A percentile compares a stretch with the other conserved stretches of the same genome.
Evolutionary conservation across 106 monocot genomes (phyloP).

Genomic region (Dioscorea dumetorum): DNA sequence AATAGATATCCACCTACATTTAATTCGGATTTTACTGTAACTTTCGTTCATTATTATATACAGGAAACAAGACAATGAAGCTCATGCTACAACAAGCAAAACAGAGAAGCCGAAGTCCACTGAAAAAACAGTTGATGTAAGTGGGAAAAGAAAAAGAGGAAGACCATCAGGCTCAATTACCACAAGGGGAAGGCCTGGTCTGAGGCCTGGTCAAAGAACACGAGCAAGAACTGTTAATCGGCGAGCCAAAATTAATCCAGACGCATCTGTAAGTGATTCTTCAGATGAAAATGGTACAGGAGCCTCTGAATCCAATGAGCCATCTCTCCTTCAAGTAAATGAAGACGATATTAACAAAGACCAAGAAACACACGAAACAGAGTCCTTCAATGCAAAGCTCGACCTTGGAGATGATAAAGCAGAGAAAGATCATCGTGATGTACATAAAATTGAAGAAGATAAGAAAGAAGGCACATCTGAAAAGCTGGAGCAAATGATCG

Average conservation of each 20-base stretch:
- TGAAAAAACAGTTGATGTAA: conserved; percentile 6
- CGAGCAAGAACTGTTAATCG: conserved; percentile 45
- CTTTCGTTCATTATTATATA: conserved; percentile 3
- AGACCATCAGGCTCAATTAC: conserved; percentile 18
- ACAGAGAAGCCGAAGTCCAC: conserved; percentile 10
- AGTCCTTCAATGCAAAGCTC: background rate
- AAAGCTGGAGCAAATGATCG: conserved; percentile 47
- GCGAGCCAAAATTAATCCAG: conserved; percentile 34
- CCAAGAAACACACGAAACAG: conserved; percentile 6
- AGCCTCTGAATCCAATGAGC: background rate
- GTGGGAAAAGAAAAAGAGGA: conserved; percentile 50
- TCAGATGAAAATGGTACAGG: conserved; percentile 14
- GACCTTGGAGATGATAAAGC: conserved; percentile 3
- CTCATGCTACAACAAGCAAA: conserved; percentile 6
- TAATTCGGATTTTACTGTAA: too few species aligned
- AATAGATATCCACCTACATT: too few species aligned
- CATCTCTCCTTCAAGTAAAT: conserved; percentile 5
- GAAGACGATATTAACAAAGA: background rate
- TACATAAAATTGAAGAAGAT: conserved; percentile 6
- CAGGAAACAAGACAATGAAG: conserved; percentile 9
- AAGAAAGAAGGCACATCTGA: conserved; percentile 11
- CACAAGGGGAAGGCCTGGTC: conserved; percentile 21
- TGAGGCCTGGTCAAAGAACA: conserved; percentile 30
- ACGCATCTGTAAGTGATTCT: conserved; percentile 26
- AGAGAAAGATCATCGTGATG: conserved; percentile 6